A percentile compares a stretch with the other conserved stretches of the same genome.
Evolutionary conservation across 305 asterid genomes (phyloP).

Genomic region (Fraxinus albicans): DNA sequence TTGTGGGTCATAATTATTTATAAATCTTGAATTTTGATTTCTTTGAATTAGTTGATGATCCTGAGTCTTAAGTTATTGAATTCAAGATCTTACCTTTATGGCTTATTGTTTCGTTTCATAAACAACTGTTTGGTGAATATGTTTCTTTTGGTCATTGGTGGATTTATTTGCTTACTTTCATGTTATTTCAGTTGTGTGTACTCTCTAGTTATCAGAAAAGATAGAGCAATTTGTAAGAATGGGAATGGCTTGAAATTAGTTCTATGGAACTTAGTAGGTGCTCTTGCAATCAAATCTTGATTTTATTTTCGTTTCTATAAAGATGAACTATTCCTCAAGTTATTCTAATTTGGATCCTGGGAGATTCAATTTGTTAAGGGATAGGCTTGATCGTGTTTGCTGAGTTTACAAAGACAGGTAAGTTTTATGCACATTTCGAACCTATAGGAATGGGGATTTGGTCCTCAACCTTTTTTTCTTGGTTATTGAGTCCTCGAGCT

Average conservation of each 20-base stretch:
- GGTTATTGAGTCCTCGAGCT: neutral
- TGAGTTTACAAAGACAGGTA: neutral
- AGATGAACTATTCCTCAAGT: neutral
- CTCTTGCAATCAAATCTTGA: neutral
- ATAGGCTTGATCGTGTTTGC: neutral
- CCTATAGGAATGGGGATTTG: neutral
- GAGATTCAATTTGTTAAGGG: neutral
- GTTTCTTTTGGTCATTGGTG: neutral
- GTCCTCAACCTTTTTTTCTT: neutral
- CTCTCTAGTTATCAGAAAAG: neutral
- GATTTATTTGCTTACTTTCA: neutral
- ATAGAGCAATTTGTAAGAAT: neutral
- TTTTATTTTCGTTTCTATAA: neutral
- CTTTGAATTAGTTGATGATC: slow-evolving; percentile 7
- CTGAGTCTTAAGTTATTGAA: neutral
- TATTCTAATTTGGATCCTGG: neutral
- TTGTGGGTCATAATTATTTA: slow-evolving; percentile 9
- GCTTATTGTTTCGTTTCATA: slow-evolving; percentile 5
- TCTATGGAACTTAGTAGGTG: neutral
- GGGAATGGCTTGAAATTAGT: neutral
- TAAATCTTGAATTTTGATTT: slow-evolving; percentile 13
- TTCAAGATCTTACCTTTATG: slow-evolving; percentile 12
- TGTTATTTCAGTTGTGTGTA: neutral
- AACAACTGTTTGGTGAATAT: neutral
- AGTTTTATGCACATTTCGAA: neutral